A percentile compares a stretch with the other conserved stretches of the same genome.
Conservation (phyloP, 805 yeast genomes). For the Spencermartinsiella europaea region DNA sequence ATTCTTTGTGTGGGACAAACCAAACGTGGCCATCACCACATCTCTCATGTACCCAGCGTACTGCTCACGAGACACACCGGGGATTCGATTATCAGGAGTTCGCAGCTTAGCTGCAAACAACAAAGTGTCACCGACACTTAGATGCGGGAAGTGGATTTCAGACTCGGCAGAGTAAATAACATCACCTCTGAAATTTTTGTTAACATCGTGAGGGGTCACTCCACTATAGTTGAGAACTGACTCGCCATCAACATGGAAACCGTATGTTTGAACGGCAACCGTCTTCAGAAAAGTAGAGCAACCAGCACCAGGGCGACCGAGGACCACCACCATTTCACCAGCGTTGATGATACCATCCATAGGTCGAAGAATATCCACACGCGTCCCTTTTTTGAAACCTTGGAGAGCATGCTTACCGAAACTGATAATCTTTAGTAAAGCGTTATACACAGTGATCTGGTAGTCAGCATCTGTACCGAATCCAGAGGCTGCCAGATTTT, state of each 20-base stretch:
- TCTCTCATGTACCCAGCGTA: conserved; percentile 47
- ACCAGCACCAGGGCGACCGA: conserved; percentile 78
- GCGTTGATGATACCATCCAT: conserved; percentile 53
- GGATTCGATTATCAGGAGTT: conserved; percentile 53
- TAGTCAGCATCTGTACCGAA: conserved; percentile 59
- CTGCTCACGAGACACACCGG: conserved; percentile 44
- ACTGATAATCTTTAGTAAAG: conserved; percentile 24
- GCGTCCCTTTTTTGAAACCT: conserved; percentile 39
- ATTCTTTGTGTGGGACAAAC: conserved; percentile 37
- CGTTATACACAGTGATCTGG: conserved; percentile 55
- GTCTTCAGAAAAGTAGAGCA: conserved; percentile 59
- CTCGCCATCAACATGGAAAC: conserved; percentile 44
- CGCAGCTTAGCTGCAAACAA: conserved; percentile 49
- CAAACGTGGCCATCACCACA: conserved; percentile 45
- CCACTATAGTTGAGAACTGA: conserved; percentile 44
- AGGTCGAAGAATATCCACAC: conserved; percentile 38
- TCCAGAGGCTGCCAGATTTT: conserved; percentile 58
- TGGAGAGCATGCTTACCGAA: conserved; percentile 21
- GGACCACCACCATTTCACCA: conserved; percentile 65
- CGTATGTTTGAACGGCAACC: conserved; percentile 48
- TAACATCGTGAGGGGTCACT: conserved; percentile 41
- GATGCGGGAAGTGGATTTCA: conserved; percentile 59
- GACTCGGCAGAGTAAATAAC: conserved; percentile 60
- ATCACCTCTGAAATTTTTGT: conserved; percentile 51
- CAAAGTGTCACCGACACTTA: conserved; percentile 58